A percentile compares a stretch with the other conserved stretches of the same genome.
Evolutionary conservation across 768 basidiomycete species (phyloP).

Genomic region (Cantharellus cinnabarinus): DNA sequence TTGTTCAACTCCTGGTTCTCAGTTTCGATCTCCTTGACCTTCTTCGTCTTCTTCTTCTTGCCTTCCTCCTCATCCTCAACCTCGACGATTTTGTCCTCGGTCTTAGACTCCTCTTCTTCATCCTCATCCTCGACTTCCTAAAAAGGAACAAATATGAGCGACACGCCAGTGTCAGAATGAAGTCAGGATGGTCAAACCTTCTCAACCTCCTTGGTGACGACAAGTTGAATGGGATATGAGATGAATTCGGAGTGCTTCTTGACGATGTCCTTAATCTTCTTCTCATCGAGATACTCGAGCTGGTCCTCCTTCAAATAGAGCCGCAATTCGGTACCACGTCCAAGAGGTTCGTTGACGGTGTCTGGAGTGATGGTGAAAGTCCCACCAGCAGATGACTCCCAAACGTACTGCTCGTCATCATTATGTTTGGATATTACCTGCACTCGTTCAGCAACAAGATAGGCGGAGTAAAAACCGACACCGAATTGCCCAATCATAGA

Average conservation of each 20-base stretch:
- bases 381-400: constrained; percentile 99
- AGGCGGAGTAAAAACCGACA: constrained; percentile 99
- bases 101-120: constrained; percentile 49
- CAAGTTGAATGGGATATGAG: constrained; percentile 97
- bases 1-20: constrained; percentile 99
- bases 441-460: constrained; percentile 96
- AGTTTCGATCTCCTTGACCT: constrained; percentile 69
- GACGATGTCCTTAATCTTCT: constrained; percentile 97
- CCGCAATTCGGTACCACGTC: constrained; percentile 83
- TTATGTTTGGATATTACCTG: constrained; percentile 99
- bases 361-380: constrained; percentile 98
- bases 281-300: constrained; percentile 97
- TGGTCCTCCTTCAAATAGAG: constrained; percentile 97
- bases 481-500: constrained; percentile 92
- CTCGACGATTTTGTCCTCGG: constrained; percentile 61
- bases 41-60: constrained; percentile 88
- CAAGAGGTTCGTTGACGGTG: constrained; percentile 71
- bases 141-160: constrained; percentile 11
- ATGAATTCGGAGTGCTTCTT: constrained; percentile 99
- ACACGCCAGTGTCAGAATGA: neutral
- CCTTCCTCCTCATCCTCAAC: constrained; percentile 58
- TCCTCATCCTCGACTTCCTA: constrained; percentile 79
- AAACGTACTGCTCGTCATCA: constrained; percentile 99
- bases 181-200: constrained; percentile 34
- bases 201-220: constrained; percentile 97